Evolutionary conservation across 192 early-diverging fungal genomes (phyloP), one percentile per base, ranked within the genome.

Genomic region (Funneliformis geosporum): DNA sequence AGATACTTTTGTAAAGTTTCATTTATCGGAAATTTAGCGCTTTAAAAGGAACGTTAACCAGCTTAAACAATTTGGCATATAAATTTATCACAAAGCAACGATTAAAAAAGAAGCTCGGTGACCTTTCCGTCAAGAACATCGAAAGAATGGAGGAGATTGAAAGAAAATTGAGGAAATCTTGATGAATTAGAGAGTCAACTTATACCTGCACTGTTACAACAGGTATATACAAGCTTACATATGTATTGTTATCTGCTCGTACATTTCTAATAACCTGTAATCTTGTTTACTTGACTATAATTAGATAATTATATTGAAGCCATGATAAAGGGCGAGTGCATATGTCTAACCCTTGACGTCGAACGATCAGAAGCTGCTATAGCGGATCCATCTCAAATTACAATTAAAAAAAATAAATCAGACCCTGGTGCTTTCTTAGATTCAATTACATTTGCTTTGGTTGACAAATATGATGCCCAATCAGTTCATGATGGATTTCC

Each of bases 321-420:
- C 16, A 59, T 86, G 47, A 71, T 62, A 21, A 81, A 83, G 33
- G 85, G 83, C 3, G 85, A 86, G 61, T 86, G 85, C 67, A 76
- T 86, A 0, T 86, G 85, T 60, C 78, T 86, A 76, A 81, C 85
- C 14, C 42, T 86, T 27, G 85, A 86, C 78, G 78, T 85, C 4
- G 78, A 80, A 25, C 70, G 85, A 60, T 59, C 81, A 1, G 44
- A 78, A 42, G 79, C 80, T 27, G 81, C 85, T 0, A 86, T 86
- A 62, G 85, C 83, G 9, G 85, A 86, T 65, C 79, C 85, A 23
- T 82, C 81, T 42, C 81, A 84, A 74, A 38, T 86, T 46, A 75
- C 79, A 16, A 84, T 86, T 76, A n/a, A 86, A 86, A 74, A 82
- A 79, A 27, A 86, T 86, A 43, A 84, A 83, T 73, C 85, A 83